These are phyloP conservation scores for Nicotiana otophora DNA, from an alignment of 257 asterid genomes.

Conservation along the genomic window DNA sequence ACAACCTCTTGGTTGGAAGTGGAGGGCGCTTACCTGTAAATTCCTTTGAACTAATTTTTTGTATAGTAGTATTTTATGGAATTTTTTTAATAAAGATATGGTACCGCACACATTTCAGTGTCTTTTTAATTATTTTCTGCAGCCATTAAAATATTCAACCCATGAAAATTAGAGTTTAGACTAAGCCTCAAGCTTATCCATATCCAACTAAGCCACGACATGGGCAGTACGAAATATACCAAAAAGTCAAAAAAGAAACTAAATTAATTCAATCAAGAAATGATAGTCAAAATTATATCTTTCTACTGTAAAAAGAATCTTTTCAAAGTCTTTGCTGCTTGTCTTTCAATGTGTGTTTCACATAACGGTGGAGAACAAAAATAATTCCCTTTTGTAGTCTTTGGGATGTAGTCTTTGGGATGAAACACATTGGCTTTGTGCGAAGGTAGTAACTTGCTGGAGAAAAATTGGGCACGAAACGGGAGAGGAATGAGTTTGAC, in stretches of 20 bases:
- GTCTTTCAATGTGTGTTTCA: not conserved
- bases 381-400: too few species aligned
- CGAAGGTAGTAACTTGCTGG: too few species aligned
- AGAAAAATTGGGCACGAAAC: too few species aligned
- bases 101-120: not conserved
- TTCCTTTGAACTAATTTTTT: not conserved
- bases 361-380: not conserved
- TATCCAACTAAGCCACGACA: not conserved
- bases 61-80: not conserved
- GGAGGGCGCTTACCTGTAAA: too few species aligned
- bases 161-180: not conserved
- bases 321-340: not conserved
- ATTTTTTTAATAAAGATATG: not conserved
- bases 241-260: constrained; percentile 9
- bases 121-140: not conserved
- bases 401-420: too few species aligned
- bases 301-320: not conserved
- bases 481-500: too few species aligned
- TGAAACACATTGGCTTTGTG: too few species aligned
- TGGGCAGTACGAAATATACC: not conserved
- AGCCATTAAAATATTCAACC: not conserved
- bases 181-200: not conserved
- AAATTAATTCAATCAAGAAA: not conserved
- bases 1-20: too few species aligned
- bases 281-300: not conserved